A percentile compares a stretch with the other conserved stretches of the same genome.
Evolutionary conservation across 2,329 filamentous ascomycete species (phyloP).

Genomic region (Aspergillus tamarii): DNA sequence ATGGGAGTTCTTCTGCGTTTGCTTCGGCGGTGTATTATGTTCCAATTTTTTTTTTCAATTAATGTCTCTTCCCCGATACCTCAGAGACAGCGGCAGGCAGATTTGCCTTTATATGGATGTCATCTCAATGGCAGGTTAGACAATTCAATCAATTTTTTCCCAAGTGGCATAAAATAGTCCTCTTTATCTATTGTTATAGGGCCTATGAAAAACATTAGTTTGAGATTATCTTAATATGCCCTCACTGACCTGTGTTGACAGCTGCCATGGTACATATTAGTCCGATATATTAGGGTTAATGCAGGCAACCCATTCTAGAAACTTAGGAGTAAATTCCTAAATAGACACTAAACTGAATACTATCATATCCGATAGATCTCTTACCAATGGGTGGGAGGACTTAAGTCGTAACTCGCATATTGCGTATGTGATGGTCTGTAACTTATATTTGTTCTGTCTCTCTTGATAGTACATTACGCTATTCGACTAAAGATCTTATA

Average conservation of each 20-base stretch:
- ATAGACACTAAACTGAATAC: not conserved
- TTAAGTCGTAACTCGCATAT: not conserved
- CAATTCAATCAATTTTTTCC: not conserved
- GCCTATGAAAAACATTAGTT: not conserved
- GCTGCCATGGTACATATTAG: not conserved
- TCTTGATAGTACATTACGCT: not conserved
- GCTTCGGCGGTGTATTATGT: not conserved
- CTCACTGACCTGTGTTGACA: not conserved
- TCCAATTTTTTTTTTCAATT: conserved; percentile 5
- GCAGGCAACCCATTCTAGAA: not conserved
- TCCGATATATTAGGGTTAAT: not conserved
- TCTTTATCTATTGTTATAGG: not conserved
- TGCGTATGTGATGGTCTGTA: not conserved
- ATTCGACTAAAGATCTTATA: not conserved
- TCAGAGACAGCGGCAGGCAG: not conserved
- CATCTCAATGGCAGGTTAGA: not conserved
- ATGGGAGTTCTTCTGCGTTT: conserved; percentile 20
- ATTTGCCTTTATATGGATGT: not conserved
- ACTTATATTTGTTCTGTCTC: not conserved
- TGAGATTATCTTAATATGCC: too few species aligned
- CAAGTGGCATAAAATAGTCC: not conserved
- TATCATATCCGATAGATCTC: not conserved
- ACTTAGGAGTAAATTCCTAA: not conserved
- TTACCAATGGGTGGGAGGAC: not conserved
- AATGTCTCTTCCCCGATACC: conserved; percentile 2